These are phyloP conservation scores for Hyphodiscus sp. DNA, from an alignment of 2,329 filamentous ascomycete genomes.

Conservation along the genomic window DNA sequence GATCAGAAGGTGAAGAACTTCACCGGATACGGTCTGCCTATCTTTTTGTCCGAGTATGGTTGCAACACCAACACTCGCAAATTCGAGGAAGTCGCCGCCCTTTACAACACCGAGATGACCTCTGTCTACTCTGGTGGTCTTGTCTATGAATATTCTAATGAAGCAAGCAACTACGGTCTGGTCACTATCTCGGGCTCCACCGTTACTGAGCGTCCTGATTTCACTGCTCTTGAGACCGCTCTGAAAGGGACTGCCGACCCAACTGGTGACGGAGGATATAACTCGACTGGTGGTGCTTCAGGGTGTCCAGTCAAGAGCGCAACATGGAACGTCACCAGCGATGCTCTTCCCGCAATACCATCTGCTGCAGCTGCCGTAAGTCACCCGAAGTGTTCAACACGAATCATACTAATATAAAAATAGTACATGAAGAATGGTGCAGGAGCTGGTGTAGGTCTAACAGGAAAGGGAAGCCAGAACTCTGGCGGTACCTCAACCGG, in stretches of 20 bases:
- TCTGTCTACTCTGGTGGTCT: slow-evolving; percentile 89
- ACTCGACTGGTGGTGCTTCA: slow-evolving; percentile 30
- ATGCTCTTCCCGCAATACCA: slow-evolving; percentile 43
- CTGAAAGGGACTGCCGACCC: slow-evolving; percentile 39
- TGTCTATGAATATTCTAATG: slow-evolving; percentile 88
- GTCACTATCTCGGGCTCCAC: slow-evolving; percentile 28
- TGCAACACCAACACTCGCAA: slow-evolving; percentile 76
- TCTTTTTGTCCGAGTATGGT: slow-evolving; percentile 79
- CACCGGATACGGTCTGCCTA: slow-evolving; percentile 59
- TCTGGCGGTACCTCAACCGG: slow-evolving; percentile 24
- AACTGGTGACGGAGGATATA: slow-evolving; percentile 46
- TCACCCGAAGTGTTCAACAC: background rate
- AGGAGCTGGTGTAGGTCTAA: slow-evolving; percentile 38
- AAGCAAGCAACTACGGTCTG: slow-evolving; percentile 67
- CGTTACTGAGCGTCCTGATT: slow-evolving; percentile 39
- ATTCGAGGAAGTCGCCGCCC: slow-evolving; percentile 70
- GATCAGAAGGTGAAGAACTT: slow-evolving; percentile 63
- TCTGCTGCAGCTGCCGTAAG: slow-evolving; percentile 30
- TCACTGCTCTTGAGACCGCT: slow-evolving; percentile 39
- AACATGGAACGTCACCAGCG: slow-evolving; percentile 41
- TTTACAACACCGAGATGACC: slow-evolving; percentile 83
- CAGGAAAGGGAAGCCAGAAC: slow-evolving; percentile 26
- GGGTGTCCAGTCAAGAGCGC: slow-evolving; percentile 38
- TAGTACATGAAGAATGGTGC: slow-evolving; percentile 42
- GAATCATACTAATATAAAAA: background rate